These are phyloP conservation scores for Przewalskia tangutica DNA, from an alignment of 257 asterid genomes.

Conservation along the genomic window DNA sequence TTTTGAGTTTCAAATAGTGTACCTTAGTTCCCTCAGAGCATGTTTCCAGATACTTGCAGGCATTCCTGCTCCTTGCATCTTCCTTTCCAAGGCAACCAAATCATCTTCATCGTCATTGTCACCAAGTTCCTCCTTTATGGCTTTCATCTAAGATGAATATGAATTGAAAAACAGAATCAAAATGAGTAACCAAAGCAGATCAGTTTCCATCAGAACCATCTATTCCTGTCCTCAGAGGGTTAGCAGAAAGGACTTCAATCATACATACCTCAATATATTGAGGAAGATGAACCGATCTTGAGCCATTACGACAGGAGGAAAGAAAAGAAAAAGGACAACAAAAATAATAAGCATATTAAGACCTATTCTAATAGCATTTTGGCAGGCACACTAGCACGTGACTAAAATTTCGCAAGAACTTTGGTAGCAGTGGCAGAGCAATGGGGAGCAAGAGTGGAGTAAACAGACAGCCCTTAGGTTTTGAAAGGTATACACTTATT, in stretches of 20 bases:
- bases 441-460: neutral
- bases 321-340: neutral
- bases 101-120: constrained; percentile 98
- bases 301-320: neutral
- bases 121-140: constrained; percentile 97
- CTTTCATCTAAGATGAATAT: constrained; percentile 71
- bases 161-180: neutral
- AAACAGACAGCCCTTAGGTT: neutral
- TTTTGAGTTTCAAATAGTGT: constrained; percentile 3
- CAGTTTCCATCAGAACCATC: neutral
- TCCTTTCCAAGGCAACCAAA: constrained; percentile 84
- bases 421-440: neutral
- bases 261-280: neutral
- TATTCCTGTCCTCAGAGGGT: neutral
- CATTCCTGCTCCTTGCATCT: constrained; percentile 95
- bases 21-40: constrained; percentile 93
- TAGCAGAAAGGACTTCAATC: neutral
- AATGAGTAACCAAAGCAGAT: neutral
- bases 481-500: neutral
- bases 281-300: neutral
- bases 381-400: neutral
- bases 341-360: neutral
- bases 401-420: neutral
- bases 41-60: constrained; percentile 94
- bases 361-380: neutral